phyloP scores from a whole-genome alignment of 805 yeast species.

The Monosporozyma solicola region DNA sequence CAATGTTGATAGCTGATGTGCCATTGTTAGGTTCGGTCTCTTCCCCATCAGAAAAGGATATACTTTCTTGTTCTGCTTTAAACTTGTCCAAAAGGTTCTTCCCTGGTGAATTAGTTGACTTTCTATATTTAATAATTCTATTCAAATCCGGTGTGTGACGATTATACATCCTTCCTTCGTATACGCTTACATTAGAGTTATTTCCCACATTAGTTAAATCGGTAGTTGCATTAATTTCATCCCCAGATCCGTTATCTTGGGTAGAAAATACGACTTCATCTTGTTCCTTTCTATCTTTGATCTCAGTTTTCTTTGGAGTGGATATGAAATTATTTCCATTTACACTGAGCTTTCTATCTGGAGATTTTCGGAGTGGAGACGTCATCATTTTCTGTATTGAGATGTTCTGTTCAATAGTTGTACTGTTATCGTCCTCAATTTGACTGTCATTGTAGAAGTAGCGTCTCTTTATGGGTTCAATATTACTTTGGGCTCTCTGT shows the following conservation, averaged over 20 bases:
- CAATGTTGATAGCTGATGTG: background rate
- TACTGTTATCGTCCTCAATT: background rate
- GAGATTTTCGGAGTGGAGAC: background rate
- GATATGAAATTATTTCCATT: background rate
- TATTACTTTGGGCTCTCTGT: background rate
- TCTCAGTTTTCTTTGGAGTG: background rate
- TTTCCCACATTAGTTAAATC: background rate
- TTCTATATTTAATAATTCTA: conserved; percentile 20
- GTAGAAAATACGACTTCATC: background rate
- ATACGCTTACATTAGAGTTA: background rate
- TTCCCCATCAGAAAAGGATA: background rate
- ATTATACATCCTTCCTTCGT: conserved; percentile 6
- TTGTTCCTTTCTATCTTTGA: background rate
- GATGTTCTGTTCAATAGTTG: background rate
- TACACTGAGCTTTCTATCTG: background rate
- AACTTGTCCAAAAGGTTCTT: conserved; percentile 9
- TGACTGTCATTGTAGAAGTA: background rate
- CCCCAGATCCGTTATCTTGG: background rate
- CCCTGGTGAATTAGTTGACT: conserved; percentile 11
- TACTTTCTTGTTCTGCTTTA: conserved; percentile 5
- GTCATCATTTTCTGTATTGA: background rate
- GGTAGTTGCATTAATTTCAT: no score
- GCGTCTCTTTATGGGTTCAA: background rate
- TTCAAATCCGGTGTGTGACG: conserved; percentile 23
- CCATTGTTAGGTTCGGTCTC: background rate